Percentiles rank a stretch among this genome's conserved stretches.
These are phyloP conservation scores for Paxillus ammoniavirescens DNA, from an alignment of 768 basidiomycete species.

Conservation along the genomic window DNA sequence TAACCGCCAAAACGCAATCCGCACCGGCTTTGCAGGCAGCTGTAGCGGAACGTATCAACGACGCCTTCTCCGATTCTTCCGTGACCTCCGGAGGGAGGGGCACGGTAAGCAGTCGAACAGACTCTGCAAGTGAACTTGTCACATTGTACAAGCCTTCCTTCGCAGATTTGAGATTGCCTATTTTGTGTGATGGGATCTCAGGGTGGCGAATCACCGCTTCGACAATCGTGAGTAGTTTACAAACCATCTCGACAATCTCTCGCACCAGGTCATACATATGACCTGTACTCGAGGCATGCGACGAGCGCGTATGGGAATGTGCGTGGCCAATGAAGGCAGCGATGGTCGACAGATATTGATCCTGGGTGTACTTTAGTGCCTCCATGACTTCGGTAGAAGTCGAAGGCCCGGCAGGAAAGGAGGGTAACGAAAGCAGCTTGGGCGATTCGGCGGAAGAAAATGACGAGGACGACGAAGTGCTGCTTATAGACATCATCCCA, in stretches of 20 bases:
- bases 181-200: constrained; percentile 60
- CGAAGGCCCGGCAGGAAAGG: constrained; percentile 72
- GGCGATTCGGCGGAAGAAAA: constrained; percentile 61
- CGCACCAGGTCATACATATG: constrained; percentile 94
- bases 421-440: constrained; percentile 41
- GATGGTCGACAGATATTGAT: constrained; percentile 88
- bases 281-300: constrained; percentile 91
- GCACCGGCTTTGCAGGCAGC: constrained; percentile 82
- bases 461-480: constrained; percentile 69
- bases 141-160: constrained; percentile 84
- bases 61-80: constrained; percentile 82
- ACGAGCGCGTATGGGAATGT: constrained; percentile 85
- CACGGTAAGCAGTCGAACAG: constrained; percentile 74
- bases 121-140: constrained; percentile 83
- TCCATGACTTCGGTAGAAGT: constrained; percentile 69
- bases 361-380: constrained; percentile 80
- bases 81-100: constrained; percentile 44
- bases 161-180: constrained; percentile 62
- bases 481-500: constrained; percentile 58
- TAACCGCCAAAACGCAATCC: constrained; percentile 86
- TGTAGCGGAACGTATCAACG: constrained; percentile 82
- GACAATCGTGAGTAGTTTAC: constrained; percentile 86
- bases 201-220: constrained; percentile 84
- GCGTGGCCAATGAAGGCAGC: constrained; percentile 98
- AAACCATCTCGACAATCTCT: constrained; percentile 91